phyloP scores from a whole-genome alignment of 1,284 basidiomycete species.

The Mycena sp. region DNA sequence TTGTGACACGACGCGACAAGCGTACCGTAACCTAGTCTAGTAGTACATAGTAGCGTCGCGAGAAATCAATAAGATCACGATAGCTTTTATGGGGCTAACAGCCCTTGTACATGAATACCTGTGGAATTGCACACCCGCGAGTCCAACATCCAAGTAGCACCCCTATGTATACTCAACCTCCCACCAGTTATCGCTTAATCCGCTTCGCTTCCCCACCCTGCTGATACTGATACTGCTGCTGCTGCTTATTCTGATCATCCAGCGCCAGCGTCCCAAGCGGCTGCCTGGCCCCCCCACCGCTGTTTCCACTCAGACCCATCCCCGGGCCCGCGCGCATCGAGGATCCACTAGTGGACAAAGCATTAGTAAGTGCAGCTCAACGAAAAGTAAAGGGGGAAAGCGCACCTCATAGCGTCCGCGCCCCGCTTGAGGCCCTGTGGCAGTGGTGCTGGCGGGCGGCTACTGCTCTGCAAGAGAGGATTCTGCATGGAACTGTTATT shows the following conservation, averaged over 20 bases:
- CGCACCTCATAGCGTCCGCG: slow-evolving; percentile 29
- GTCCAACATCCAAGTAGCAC: no score
- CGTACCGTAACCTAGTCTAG: no score
- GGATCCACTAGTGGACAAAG: neutral
- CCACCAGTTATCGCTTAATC: slow-evolving; percentile 6
- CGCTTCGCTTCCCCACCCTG: slow-evolving; percentile 17
- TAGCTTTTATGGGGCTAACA: no score
- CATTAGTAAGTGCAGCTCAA: neutral
- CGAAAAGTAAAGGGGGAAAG: neutral
- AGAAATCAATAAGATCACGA: no score
- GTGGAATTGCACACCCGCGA: no score
- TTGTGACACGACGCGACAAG: no score
- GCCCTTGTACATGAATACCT: no score
- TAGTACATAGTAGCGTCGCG: no score
- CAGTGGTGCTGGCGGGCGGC: slow-evolving; percentile 8
- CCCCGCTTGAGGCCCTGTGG: slow-evolving; percentile 23
- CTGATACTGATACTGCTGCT: neutral
- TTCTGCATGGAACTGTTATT: slow-evolving; percentile 10
- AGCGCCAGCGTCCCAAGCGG: slow-evolving; percentile 26
- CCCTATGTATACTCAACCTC: no score
- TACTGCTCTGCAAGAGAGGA: slow-evolving; percentile 15
- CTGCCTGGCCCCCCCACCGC: slow-evolving; percentile 9
- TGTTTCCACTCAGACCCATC: slow-evolving; percentile 11
- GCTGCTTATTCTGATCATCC: slow-evolving; percentile 1
- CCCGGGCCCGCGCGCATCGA: slow-evolving; percentile 2